phyloP scores from a whole-genome alignment of 163 green algal genomes.

The Prototheca stagnorum region DNA sequence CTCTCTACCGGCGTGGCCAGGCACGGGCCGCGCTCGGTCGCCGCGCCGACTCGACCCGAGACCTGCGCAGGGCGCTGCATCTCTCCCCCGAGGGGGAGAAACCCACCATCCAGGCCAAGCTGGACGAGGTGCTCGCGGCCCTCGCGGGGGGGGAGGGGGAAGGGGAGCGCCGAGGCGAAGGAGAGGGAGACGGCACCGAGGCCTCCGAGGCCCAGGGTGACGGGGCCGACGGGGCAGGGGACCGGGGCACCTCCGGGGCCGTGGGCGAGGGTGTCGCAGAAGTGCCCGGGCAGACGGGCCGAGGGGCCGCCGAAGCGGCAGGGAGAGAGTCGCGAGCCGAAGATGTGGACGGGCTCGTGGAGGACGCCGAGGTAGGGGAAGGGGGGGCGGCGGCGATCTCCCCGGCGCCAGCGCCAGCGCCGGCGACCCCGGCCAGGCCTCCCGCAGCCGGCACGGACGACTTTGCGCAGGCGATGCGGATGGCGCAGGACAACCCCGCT shows the following conservation, averaged over 20 bases:
- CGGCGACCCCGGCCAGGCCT: too few species aligned
- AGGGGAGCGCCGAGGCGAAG: too few species aligned
- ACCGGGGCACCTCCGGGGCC: too few species aligned
- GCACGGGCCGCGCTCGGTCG: slow-evolving; percentile 26
- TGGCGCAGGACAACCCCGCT: slow-evolving; percentile 14
- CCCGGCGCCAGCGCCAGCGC: background rate
- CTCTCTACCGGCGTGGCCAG: slow-evolving; percentile 75
- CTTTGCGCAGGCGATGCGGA: background rate
- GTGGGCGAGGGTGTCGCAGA: background rate
- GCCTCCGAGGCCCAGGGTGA: background rate
- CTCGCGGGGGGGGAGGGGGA: background rate
- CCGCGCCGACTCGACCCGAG: slow-evolving; percentile 18
- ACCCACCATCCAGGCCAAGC: slow-evolving; percentile 14
- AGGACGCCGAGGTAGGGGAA: background rate
- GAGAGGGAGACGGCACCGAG: slow-evolving; percentile 1
- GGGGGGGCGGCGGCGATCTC: background rate
- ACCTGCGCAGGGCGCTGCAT: slow-evolving; percentile 31
- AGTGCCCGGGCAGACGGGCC: background rate
- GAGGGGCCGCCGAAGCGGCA: background rate
- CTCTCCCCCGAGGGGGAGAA: slow-evolving; percentile 11
- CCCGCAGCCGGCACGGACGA: too few species aligned
- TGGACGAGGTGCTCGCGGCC: background rate
- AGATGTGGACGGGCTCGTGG: background rate
- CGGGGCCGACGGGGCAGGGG: too few species aligned
- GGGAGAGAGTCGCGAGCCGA: background rate